phyloP scores from a whole-genome alignment of 23 red algal species.

The Gracilaria gracilis region DNA sequence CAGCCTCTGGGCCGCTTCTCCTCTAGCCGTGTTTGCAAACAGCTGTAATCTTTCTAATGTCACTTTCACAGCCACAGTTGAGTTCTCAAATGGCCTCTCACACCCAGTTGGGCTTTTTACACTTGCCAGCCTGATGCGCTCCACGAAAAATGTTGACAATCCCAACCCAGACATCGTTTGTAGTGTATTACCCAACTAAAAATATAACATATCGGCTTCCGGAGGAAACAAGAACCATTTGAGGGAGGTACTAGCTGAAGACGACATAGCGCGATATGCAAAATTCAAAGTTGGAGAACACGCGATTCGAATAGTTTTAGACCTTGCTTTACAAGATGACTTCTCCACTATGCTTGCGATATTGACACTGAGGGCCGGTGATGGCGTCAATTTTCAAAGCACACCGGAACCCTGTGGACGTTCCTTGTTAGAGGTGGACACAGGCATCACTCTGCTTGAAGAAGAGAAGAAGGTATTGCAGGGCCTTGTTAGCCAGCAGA shows the following conservation, averaged over 20 bases:
- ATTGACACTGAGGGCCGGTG: slow-evolving; percentile 6
- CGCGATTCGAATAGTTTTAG: not conserved
- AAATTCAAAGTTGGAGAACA: not conserved
- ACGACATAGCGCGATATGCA: not conserved
- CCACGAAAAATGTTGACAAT: not conserved
- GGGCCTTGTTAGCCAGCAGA: slow-evolving; percentile 1
- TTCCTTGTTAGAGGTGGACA: slow-evolving; percentile 17
- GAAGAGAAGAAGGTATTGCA: slow-evolving; percentile 28
- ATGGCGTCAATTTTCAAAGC: not conserved
- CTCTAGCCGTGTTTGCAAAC: slow-evolving; percentile 3
- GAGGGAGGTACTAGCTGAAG: not conserved
- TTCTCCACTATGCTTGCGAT: not conserved
- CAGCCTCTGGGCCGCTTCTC: not conserved
- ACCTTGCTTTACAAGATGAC: not conserved
- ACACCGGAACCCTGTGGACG: not conserved
- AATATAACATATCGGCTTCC: not conserved
- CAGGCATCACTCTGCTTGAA: not conserved
- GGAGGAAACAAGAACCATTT: not conserved
- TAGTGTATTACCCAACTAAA: not conserved
- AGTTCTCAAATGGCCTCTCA: not conserved
- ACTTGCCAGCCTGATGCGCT: not conserved
- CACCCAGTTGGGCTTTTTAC: slow-evolving; percentile 14
- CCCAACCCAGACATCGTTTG: not conserved
- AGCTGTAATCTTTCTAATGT: slow-evolving; percentile 10
- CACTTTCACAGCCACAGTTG: slow-evolving; percentile 2